Conservation (phyloP, 176 grass and related monocot species). For the Phoenix dactylifera region DNA sequence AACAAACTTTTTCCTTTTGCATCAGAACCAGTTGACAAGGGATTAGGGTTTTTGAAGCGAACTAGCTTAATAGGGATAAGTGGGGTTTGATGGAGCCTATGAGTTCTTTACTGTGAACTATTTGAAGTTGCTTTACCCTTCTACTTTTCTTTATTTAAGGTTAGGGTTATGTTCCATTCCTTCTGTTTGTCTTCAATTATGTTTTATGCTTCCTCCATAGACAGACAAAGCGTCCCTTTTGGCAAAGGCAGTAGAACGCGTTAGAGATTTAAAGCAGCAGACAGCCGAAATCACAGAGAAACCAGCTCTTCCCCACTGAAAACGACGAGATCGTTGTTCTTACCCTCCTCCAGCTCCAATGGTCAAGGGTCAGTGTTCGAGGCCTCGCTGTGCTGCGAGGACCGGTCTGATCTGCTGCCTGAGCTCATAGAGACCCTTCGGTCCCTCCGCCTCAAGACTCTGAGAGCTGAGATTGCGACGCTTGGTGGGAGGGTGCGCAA, state of each 20-base stretch:
- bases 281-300: constrained; percentile 2
- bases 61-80: no score
- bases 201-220: not conserved
- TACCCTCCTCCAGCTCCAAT: not conserved
- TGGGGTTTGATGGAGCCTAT: no score
- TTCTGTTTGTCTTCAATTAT: not conserved
- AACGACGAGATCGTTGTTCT: constrained; percentile 17
- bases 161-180: not conserved
- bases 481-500: constrained; percentile 16
- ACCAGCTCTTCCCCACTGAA: constrained; percentile 2
- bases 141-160: no score
- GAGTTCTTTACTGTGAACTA: no score
- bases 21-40: no score
- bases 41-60: no score
- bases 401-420: constrained; percentile 12
- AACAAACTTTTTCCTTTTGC: no score
- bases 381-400: constrained; percentile 16
- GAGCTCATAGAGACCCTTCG: constrained; percentile 18
- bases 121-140: no score
- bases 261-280: constrained; percentile 11
- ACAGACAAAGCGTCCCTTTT: constrained; percentile 14
- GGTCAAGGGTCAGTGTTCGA: not conserved
- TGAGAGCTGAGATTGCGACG: constrained; percentile 8
- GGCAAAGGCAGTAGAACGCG: constrained; percentile 14
- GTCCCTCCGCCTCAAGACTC: constrained; percentile 11